Conservation (phyloP, 345 rosid species). For the Gossypium longicalyx region DNA sequence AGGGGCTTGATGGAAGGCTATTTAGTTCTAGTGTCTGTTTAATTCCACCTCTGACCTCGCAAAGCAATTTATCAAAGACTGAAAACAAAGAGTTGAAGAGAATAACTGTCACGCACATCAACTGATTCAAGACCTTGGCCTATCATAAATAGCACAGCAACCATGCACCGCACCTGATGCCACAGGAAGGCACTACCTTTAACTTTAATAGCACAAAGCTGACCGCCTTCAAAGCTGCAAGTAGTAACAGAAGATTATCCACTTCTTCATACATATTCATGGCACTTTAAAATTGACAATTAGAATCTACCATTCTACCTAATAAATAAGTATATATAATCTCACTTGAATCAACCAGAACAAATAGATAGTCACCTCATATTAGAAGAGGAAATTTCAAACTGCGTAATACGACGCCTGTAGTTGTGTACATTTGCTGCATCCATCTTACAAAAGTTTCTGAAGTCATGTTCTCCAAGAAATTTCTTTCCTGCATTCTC, state of each 20-base stretch:
- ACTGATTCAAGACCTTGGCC: slow-evolving; percentile 81
- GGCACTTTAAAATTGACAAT: neutral
- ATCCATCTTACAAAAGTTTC: slow-evolving; percentile 97
- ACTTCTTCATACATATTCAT: slow-evolving; percentile 4
- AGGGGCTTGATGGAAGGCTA: neutral
- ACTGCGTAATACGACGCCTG: slow-evolving; percentile 53
- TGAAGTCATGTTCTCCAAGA: slow-evolving; percentile 85
- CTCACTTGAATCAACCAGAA: neutral
- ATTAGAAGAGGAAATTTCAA: slow-evolving; percentile 58
- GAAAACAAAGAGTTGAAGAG: slow-evolving; percentile 14
- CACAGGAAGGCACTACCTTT: slow-evolving; percentile 89
- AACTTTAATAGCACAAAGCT: slow-evolving; percentile 63
- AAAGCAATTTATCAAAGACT: slow-evolving; percentile 8
- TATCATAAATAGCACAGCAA: slow-evolving; percentile 84
- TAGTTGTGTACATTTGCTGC: slow-evolving; percentile 81
- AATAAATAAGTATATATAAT: neutral
- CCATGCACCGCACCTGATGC: slow-evolving; percentile 97
- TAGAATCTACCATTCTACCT: neutral
- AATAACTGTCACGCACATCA: slow-evolving; percentile 46
- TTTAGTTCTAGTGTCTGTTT: neutral
- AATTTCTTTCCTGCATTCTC: slow-evolving; percentile 76
- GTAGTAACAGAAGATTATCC: neutral
- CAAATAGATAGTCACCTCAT: slow-evolving; percentile 35
- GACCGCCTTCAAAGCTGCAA: slow-evolving; percentile 56
- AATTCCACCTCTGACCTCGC: slow-evolving; percentile 1